Evolutionary conservation across 2,329 filamentous ascomycete genomes (phyloP).

Genomic region (Paracamarosporium sp.): DNA sequence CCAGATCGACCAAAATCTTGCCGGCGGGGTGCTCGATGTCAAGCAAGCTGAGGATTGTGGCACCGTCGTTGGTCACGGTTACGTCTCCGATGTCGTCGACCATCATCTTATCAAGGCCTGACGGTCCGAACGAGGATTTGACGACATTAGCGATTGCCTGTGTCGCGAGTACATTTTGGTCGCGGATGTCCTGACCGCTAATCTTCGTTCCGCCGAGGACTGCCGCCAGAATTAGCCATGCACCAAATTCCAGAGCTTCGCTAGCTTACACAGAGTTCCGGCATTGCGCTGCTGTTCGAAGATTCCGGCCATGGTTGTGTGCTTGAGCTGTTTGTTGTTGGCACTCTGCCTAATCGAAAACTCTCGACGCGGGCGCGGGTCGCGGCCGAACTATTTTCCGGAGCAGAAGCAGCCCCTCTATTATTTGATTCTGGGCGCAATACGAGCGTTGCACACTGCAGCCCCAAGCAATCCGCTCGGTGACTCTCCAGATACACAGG

Average conservation of each 20-base stretch:
- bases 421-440: slow-evolving; percentile 17
- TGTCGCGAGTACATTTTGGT: slow-evolving; percentile 96
- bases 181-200: slow-evolving; percentile 92
- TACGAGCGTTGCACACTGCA: slow-evolving; percentile 24
- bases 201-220: slow-evolving; percentile 97
- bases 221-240: slow-evolving; percentile 47
- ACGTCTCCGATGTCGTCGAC: slow-evolving; percentile 99
- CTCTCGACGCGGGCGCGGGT: slow-evolving; percentile 33
- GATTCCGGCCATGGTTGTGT: slow-evolving; percentile 80
- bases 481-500: slow-evolving; percentile 21
- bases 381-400: slow-evolving; percentile 12
- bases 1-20: slow-evolving; percentile 97
- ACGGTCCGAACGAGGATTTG: slow-evolving; percentile 97
- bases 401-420: slow-evolving; percentile 27
- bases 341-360: slow-evolving; percentile 38
- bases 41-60: slow-evolving; percentile 91
- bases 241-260: not conserved
- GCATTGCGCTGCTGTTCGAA: slow-evolving; percentile 93
- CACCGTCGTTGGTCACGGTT: slow-evolving; percentile 98
- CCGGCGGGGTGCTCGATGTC: slow-evolving; percentile 98
- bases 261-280: slow-evolving; percentile 80
- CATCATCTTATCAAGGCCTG: slow-evolving; percentile 99
- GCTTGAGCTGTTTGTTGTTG: slow-evolving; percentile 34
- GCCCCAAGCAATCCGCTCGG: slow-evolving; percentile 16
- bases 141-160: slow-evolving; percentile 98